Conservation (phyloP, 2,329 filamentous ascomycete genomes). For the Pseudopyrenochaeta lycopersici region DNA sequence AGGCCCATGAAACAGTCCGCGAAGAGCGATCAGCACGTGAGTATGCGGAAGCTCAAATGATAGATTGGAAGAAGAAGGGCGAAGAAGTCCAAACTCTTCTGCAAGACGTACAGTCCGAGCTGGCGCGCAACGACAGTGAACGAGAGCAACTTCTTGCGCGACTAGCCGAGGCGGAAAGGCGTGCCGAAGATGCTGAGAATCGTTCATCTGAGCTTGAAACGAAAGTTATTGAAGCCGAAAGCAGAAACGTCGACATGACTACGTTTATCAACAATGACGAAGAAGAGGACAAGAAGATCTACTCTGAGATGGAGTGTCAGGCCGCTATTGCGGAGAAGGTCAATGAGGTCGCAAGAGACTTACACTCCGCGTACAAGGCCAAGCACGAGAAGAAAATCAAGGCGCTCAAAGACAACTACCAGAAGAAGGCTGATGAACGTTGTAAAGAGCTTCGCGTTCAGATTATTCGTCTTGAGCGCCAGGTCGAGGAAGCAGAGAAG, state of each 20-base stretch:
- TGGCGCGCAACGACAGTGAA: conserved; percentile 80
- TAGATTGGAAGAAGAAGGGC: conserved; percentile 83
- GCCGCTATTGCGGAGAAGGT: conserved; percentile 90
- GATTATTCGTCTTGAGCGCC: conserved; percentile 72
- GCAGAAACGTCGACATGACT: conserved; percentile 77
- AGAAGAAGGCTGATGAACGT: conserved; percentile 88
- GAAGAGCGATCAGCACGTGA: conserved; percentile 78
- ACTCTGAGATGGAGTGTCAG: conserved; percentile 56
- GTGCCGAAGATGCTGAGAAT: conserved; percentile 76
- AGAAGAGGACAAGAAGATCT: conserved; percentile 44
- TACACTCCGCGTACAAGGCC: conserved; percentile 92
- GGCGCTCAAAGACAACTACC: conserved; percentile 83
- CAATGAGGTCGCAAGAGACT: conserved; percentile 74
- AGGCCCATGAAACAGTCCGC: conserved; percentile 82
- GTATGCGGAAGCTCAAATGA: conserved; percentile 76
- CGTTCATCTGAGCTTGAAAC: conserved; percentile 75
- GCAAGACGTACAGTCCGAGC: conserved; percentile 81
- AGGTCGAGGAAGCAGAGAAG: conserved; percentile 77
- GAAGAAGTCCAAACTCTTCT: conserved; percentile 86
- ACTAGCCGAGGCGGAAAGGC: conserved; percentile 77
- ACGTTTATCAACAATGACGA: conserved; percentile 56
- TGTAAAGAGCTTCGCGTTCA: conserved; percentile 78
- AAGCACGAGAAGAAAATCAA: conserved; percentile 98
- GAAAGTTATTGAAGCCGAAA: conserved; percentile 61
- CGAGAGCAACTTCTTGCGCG: conserved; percentile 79